Base-by-base conservation (phyloP, 805 yeast genomes). In the Yamadazyma laniorum region DNA sequence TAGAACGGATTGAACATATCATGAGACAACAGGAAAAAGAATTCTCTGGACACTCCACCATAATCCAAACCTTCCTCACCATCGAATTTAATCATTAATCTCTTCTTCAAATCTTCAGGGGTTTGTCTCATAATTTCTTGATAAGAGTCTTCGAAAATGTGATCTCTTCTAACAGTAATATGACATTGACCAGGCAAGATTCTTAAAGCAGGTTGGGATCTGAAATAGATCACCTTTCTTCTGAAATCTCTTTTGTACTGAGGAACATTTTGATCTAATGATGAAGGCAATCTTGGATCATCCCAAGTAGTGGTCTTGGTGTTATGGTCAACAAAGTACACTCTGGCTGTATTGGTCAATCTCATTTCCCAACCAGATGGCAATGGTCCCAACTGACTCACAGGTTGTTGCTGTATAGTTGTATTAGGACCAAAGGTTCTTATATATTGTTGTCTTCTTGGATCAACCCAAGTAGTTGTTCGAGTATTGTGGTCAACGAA, bases 281-380 rank as follows among this genome's bases (percentile, higher is more conserved):
- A 86, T 5, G 97, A 88, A 36, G 99, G 99, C 59, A 93, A 75
- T 59, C 99, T 82, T 47, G 99, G 99, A 61, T 93, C 99, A 65
- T 93, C 99, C 99, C 99, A 93, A 1, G 99, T 93, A 0, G 99
- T 93, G 0, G 99, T 93, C 69, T 93, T 93, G 22, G 99, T 93
- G 67, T 93, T 93, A 71, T 93, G 99, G 64, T 93, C 99, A 49
- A 93, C 99, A 63, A 93, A 93, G 63, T 93, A 93, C 16, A 93
- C 99, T 62, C 99, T 80, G 7, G 99, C 97, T 1, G 99, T 93
- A 64, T 93, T 93, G 29, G 99, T 95, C 57, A 93, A 77, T 66
- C 99, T 85, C 99, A 93, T 93, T 71, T 93, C 99, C 99, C 99
- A 93, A 38, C 99, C 99, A 38, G 91, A 80, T 33, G 99, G 99